These are phyloP conservation scores for Collybia sordida DNA, from an alignment of 768 basidiomycete species.

Conservation along the genomic window DNA sequence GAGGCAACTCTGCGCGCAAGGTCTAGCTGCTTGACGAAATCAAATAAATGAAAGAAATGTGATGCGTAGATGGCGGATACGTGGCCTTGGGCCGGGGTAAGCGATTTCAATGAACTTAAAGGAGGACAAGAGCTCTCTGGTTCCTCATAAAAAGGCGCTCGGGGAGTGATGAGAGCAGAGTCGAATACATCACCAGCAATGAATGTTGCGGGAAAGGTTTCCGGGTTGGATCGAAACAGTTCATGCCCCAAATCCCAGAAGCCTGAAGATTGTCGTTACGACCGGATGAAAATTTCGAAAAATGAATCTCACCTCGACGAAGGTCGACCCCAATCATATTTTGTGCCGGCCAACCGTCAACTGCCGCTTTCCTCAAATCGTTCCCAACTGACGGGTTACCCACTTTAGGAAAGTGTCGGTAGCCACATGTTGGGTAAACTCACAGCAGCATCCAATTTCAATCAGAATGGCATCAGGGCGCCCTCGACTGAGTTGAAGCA, in stretches of 20 bases:
- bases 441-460: slow-evolving; percentile 27
- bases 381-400: slow-evolving; percentile 15
- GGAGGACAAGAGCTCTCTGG: slow-evolving; percentile 19
- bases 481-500: slow-evolving; percentile 13
- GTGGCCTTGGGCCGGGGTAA: slow-evolving; percentile 45
- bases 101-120: slow-evolving; percentile 32
- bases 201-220: slow-evolving; percentile 49
- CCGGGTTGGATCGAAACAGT: slow-evolving; percentile 44
- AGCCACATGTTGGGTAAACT: slow-evolving; percentile 2
- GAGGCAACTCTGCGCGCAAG: slow-evolving; percentile 41
- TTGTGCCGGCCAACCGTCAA: slow-evolving; percentile 22
- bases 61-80: slow-evolving; percentile 50
- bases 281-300: background rate
- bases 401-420: background rate
- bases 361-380: slow-evolving; percentile 21
- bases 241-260: slow-evolving; percentile 57
- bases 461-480: slow-evolving; percentile 19
- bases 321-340: slow-evolving; percentile 22
- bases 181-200: slow-evolving; percentile 50
- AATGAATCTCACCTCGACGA: slow-evolving; percentile 11
- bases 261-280: slow-evolving; percentile 24
- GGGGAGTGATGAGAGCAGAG: slow-evolving; percentile 30
- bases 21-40: slow-evolving; percentile 33
- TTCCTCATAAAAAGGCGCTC: slow-evolving; percentile 16
- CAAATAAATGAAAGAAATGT: slow-evolving; percentile 55